These are phyloP conservation scores for Leccinum aurantiacum DNA, from an alignment of 768 basidiomycete species.

Conservation along the genomic window DNA sequence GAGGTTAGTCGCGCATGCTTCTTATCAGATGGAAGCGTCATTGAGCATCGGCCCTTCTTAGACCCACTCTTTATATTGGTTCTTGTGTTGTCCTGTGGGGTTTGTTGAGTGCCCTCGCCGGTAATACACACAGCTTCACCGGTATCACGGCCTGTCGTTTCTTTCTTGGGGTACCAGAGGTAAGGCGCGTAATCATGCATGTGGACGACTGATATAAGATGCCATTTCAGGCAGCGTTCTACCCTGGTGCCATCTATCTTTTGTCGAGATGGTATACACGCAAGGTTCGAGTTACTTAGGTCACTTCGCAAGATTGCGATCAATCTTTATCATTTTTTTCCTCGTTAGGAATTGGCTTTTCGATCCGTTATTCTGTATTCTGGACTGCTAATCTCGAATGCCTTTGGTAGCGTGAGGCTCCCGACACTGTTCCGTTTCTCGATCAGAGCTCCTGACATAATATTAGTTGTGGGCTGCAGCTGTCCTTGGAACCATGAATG, in stretches of 20 bases:
- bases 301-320: background rate
- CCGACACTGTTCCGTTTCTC: background rate
- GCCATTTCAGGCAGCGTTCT: background rate
- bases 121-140: background rate
- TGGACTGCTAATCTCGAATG: background rate
- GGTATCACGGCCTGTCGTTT: background rate
- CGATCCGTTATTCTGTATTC: background rate
- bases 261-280: background rate
- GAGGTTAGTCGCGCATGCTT: background rate
- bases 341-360: background rate
- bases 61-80: background rate
- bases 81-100: background rate
- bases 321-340: background rate
- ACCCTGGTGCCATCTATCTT: background rate
- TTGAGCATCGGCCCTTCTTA: background rate
- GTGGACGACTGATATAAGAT: background rate
- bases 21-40: background rate
- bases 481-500: background rate
- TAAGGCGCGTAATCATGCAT: background rate
- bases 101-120: background rate
- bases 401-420: background rate
- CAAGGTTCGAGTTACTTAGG: background rate
- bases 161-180: background rate
- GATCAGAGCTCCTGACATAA: background rate
- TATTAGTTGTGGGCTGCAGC: background rate